These are phyloP conservation scores for Sclerotinia glacialis DNA, from an alignment of 2,329 filamentous ascomycete genomes.

Conservation along the genomic window DNA sequence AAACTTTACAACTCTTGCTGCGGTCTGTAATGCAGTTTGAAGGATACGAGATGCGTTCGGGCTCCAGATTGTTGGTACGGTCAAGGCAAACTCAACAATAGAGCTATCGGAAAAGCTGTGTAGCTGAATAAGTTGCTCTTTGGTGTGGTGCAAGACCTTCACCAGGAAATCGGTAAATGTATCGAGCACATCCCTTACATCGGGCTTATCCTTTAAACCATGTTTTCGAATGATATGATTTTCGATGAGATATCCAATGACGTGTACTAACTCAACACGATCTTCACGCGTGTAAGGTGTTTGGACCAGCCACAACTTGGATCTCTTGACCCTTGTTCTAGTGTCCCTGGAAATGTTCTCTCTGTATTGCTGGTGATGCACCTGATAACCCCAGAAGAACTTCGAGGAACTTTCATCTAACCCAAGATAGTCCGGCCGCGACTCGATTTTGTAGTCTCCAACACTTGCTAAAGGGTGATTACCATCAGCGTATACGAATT, in stretches of 20 bases:
- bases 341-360: background rate
- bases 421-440: background rate
- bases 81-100: conserved; percentile 24
- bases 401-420: background rate
- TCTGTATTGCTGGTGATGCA: background rate
- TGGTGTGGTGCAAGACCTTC: conserved; percentile 11
- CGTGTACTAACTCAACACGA: background rate
- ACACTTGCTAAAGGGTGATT: background rate
- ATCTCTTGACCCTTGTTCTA: background rate
- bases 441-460: background rate
- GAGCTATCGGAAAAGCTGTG: background rate
- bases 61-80: conserved; percentile 26
- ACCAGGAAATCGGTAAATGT: conserved; percentile 1
- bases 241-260: background rate
- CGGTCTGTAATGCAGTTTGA: conserved; percentile 21
- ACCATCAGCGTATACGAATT: background rate
- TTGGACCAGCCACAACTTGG: conserved; percentile 2
- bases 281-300: conserved; percentile 3
- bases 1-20: conserved; percentile 11
- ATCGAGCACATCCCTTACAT: conserved; percentile 4
- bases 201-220: background rate
- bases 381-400: conserved; percentile 13
- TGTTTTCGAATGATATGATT: conserved; percentile 8
- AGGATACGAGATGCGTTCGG: conserved; percentile 22
- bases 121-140: background rate